Base-by-base conservation (phyloP, 148 eudicot genomes). In the Nepenthes mirabilis region DNA sequence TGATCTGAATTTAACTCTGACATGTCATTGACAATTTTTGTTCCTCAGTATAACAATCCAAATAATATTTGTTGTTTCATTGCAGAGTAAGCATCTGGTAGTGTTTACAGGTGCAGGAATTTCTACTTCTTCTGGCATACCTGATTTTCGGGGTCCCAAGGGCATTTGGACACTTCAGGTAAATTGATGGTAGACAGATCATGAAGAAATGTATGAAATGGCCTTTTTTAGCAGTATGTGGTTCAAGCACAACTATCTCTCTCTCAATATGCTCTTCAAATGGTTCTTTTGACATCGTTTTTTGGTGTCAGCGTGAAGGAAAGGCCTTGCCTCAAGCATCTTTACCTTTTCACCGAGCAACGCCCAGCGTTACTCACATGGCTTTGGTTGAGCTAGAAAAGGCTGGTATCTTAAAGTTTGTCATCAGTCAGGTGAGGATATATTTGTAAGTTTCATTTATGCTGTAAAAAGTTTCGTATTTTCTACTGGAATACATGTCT, bases 111-210 rank as follows among this genome's bases (percentile, higher is more conserved):
- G 98, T 68, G 98, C 98, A 36, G 98, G 96, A 68, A 93, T 93
- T 73, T 93, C 98, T 55, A 93, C 98, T 48, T 83, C 98, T 65
- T 88, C 96, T 68, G 98, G 98, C 55, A 88, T 93, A 67, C 98
- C 96, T 66, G 98, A 93, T 68, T 93, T 93, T 73, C 91, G 98
- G 52, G 98, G 98, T 65, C 98, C 96, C 55, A 86, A 83, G 72
- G 98, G 96, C 51, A 84, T 93, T 65, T 93, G 98, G 98, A 93
- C 98, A 34, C 98, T 93, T 83, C 96, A 93, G 88, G 98, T 93
- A 68, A 32, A 34, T 36, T 32, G 14, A 49, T 2, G 2, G 52
- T 11, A 49, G 52, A 49, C 2, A 49, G 14, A 11, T 10, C 51
- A 37, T 8, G 12, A 35, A 2, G 55, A 67, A 37, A 35, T 60